Base-by-base conservation (phyloP, 495 filamentous ascomycete genomes). In the Aspergillus homomorphus region DNA sequence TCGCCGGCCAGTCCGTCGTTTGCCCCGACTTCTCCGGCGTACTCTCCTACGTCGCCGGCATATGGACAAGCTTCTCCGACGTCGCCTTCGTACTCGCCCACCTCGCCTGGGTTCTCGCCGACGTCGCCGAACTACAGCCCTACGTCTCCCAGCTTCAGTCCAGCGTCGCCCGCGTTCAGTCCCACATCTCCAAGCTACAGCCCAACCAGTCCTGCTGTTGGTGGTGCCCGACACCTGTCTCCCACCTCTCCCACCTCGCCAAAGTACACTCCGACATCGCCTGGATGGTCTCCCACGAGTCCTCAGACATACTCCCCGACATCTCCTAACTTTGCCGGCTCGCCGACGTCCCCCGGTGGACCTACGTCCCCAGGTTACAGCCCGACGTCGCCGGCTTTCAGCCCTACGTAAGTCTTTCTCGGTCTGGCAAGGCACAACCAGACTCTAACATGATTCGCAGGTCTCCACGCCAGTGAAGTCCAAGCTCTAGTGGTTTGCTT, bases 21-120 rank as follows among this genome's bases (percentile, higher is more conserved):
- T 68, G 84, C 79, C 16, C 88, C 89, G 0, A 82, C 85, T 1
- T 92, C 88, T 28, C 90, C 90, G 28, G 89, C 87, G 0, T 96
- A 95, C 73, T 92, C 89, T 22, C 91, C 91, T 1, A 89, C 88
- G 3, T 93, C 90, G 22, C 91, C 91, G 58, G 77, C 80, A 57
- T 83, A 85, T 74, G 76, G 76, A 48, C 86, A 80, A 51, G 81
- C 77, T 14, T 88, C 86, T 2, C 87, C 86, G 8, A 85, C 85
- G 0, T 85, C 82, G 2, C 89, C 89, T 10, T 85, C 81, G 45
- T 93, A 91, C 69, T 91, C 87, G 62, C 91, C 91, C 0, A 92
- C 90, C 0, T 95, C 90, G 43, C 92, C 92, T 28, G 87, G 77
- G 51, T 93, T 91, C 69, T 91, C 87, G 19, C 89, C 91, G 1